Percentiles rank a stretch among this genome's conserved stretches.
Conservation (phyloP, 345 rosid genomes). For the Eucalyptus marginata region DNA sequence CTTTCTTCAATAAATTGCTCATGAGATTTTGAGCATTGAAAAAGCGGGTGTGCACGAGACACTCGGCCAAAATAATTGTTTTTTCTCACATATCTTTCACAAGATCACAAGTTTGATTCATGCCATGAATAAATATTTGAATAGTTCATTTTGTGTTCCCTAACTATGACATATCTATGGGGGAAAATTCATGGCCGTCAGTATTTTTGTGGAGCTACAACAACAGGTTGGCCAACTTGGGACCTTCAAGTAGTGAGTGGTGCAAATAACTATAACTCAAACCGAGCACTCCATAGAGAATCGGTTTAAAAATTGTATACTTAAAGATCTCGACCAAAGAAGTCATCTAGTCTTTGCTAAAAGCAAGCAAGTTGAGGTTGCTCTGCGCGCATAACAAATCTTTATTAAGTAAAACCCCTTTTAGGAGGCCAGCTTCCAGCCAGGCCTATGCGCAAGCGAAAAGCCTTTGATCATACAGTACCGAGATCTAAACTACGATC, state of each 20-base stretch:
- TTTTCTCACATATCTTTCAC: not conserved
- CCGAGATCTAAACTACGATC: not conserved
- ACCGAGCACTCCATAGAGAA: not conserved
- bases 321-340: not conserved
- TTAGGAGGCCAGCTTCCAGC: not conserved
- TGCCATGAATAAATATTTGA: not conserved
- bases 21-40: not conserved
- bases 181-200: not conserved
- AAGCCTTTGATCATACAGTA: not conserved
- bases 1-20: not conserved
- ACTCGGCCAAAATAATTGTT: not conserved
- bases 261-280: not conserved
- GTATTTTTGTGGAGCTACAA: not conserved
- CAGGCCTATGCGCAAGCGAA: not conserved
- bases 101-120: not conserved
- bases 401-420: not conserved
- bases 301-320: not conserved
- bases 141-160: not conserved
- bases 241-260: not conserved
- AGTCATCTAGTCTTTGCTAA: not conserved
- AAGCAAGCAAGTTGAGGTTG: not conserved
- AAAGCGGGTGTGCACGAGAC: not conserved
- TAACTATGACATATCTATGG: not conserved
- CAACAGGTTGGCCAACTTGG: not conserved
- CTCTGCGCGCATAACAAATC: not conserved